phyloP scores from a whole-genome alignment of 306 rosid genomes.

The Quercus alba region DNA sequence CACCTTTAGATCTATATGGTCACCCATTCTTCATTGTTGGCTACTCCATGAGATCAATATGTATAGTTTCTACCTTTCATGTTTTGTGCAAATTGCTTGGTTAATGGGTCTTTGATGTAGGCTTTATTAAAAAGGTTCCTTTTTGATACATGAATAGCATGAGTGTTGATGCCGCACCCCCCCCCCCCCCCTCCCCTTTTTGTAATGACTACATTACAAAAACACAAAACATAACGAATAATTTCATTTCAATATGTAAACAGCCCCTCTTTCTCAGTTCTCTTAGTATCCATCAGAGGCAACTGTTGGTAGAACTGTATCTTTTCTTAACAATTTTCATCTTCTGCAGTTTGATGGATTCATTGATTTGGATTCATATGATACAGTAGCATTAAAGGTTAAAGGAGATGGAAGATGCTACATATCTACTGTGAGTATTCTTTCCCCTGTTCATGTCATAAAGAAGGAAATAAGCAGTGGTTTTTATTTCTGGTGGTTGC shows the following conservation, averaged over 20 bases:
- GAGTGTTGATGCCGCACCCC: not conserved
- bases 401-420: slow-evolving; percentile 90
- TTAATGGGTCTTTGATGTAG: not conserved
- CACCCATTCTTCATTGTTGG: not conserved
- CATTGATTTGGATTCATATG: slow-evolving; percentile 82
- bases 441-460: not conserved
- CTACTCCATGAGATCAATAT: not conserved
- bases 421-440: slow-evolving; percentile 78
- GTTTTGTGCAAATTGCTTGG: not conserved
- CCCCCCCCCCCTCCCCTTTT: not conserved
- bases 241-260: not conserved
- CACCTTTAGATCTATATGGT: not conserved
- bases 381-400: slow-evolving; percentile 79
- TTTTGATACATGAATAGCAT: not conserved
- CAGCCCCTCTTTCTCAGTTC: not conserved
- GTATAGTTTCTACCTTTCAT: not conserved
- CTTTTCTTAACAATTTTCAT: slow-evolving; percentile 6
- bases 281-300: not conserved
- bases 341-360: slow-evolving; percentile 75
- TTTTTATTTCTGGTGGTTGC: not conserved
- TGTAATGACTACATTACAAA: not conserved
- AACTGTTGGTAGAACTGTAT: not conserved
- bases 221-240: not conserved
- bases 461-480: not conserved
- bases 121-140: not conserved